Evolutionary conservation across 108 stramenopile species (phyloP).

Genomic region (Cylindrotheca fusiformis): DNA sequence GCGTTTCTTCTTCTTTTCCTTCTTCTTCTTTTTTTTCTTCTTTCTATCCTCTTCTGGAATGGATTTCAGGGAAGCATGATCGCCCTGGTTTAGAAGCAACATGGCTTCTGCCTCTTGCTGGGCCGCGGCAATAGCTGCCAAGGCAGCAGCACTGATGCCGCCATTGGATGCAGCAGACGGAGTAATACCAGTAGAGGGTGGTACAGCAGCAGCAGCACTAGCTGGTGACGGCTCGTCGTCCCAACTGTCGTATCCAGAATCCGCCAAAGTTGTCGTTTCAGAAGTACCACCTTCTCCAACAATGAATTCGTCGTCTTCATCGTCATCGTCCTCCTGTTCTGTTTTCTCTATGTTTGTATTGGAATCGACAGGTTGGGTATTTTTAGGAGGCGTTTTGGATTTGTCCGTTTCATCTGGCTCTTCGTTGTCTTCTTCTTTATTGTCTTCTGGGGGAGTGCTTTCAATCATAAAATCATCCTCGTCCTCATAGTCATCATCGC

Average conservation of each 20-base stretch:
- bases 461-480: slow-evolving; percentile 16
- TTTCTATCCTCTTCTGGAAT: slow-evolving; percentile 14
- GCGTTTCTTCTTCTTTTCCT: slow-evolving; percentile 29
- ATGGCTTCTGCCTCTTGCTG: slow-evolving; percentile 49
- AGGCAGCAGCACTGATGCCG: slow-evolving; percentile 38
- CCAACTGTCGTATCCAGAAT: not conserved
- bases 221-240: not conserved
- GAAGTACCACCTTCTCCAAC: slow-evolving; percentile 7
- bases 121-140: slow-evolving; percentile 52
- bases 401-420: not conserved
- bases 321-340: slow-evolving; percentile 3
- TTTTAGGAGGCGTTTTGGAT: not conserved
- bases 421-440: not conserved
- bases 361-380: not conserved
- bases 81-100: slow-evolving; percentile 35
- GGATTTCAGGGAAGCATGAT: not conserved
- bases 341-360: not conserved
- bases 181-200: slow-evolving; percentile 1
- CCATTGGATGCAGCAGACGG: slow-evolving; percentile 7
- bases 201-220: not conserved
- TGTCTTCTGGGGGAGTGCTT: not conserved
- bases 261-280: not conserved
- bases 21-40: slow-evolving; percentile 40
- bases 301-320: slow-evolving; percentile 12
- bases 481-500: slow-evolving; percentile 6